Evolutionary conservation across 2,329 filamentous ascomycete genomes (phyloP), one percentile per base, ranked within the genome.

Genomic region (Macrophomina pseudophaseolina): DNA sequence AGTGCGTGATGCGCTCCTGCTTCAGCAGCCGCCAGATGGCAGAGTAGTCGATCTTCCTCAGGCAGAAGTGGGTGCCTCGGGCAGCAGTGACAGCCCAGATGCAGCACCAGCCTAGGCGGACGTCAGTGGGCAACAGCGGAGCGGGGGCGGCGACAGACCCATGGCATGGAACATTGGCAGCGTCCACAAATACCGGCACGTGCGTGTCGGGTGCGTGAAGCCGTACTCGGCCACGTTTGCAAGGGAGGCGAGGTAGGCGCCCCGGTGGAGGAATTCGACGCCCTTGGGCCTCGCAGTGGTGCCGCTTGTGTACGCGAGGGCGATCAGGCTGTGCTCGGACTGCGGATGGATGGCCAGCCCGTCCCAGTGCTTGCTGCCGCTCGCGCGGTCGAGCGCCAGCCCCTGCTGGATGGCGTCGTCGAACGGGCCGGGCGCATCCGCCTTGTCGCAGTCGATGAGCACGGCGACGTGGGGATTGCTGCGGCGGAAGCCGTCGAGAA

Each of bases 41-140:
- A 0, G 92, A 88, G 75, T 99, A 99, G 79, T 98, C 93, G 70
- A 99, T 92, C 82, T 97, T 98, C 68, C 95, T 87, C 18, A 99
- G 83, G 73, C 94, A 97, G 76, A 97, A 93, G 77, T 98, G 93
- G 3, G 94, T 96, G 18, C 94, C 95, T 68, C 95, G 86, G 4
- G 95, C 93, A 1, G 93, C 93, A 11, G 93, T 96, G n/a, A 97
- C 86, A 1, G 94, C 87, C 95, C 94, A 97, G 0, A 93, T 93
- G 73, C 94, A 96, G 1, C 91, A 94, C 92, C 92, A 95, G 5
- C 84, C 83, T 67, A 40, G 14, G 8, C 16, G 40, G 38, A 51
- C 30, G 66, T n/a, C n/a, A 48, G 14, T 16, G 16, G 12, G 16
- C 32, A 18, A 23, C 6, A 12, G 14, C 2, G 7, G 28, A 33